Base-by-base conservation (phyloP, 495 filamentous ascomycete species). In the Hypoxylon lienhwacheense region DNA sequence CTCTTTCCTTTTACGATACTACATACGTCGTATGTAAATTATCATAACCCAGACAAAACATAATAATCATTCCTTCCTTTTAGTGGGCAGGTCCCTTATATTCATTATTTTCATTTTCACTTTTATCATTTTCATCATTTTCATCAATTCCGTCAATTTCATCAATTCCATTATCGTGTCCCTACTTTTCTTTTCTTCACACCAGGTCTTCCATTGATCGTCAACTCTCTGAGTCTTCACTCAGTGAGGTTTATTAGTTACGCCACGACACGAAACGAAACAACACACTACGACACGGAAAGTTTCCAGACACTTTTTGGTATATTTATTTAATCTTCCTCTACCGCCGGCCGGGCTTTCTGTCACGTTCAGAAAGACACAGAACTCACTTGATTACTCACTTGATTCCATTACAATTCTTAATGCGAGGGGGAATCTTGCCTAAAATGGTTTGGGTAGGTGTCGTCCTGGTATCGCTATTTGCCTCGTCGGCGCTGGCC, bases 31-130 rank as follows among this genome's bases (percentile, higher is more conserved):
- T 7, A 20, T 31, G 19, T 7, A 16, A 5, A 7, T 19, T 24
- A 11, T 41, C 17, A 52, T 47, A 44, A 43, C 24, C 46, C 37
- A 66, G 66, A 63, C 65, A 60, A 65, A 67, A 66, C 61, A 61
- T 64, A 55, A 53, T 50, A 45, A n/a, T 36, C 41, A 54, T 35
- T 47, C 62, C 48, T 19, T 33, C 54, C n/a, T 31, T 48, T 58
- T 22, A 33, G 46, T 42, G 61, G 66, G 64, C 66, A 55, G 61
- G 64, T 48, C 64, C 66, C 53, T 64, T 61, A n/a, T n/a, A n/a
- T n/a, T n/a, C n/a, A n/a, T n/a, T n/a, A n/a, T n/a, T n/a, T n/a
- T n/a, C n/a, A n/a, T n/a, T n/a, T n/a, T n/a, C n/a, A n/a, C n/a
- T n/a, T n/a, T n/a, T n/a, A n/a, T n/a, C n/a, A n/a, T n/a, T n/a